Evolutionary conservation across 139 green algal genomes (phyloP), one percentile per base, ranked within the genome.

Genomic region (Pseudopediastrum boryanum): DNA sequence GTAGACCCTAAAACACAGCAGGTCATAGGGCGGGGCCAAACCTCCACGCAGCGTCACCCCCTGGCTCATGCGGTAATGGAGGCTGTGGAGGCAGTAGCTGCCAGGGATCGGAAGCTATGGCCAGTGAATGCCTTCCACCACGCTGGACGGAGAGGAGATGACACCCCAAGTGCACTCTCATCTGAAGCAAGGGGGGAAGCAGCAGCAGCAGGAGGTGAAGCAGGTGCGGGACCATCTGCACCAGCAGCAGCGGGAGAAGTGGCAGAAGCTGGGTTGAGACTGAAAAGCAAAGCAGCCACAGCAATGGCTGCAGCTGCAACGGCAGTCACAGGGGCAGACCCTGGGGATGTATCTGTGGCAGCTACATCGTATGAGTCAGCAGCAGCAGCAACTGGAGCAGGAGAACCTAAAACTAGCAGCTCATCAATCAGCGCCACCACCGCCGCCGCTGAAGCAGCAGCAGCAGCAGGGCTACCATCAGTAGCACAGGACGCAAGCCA

Each of bases 1-100:
- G 86, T 95, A 3, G 80, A 97, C 27, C 88, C 90, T 10, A 31
- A 31, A 25, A 63, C 50, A 46, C 43, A 50, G 1, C 10, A 56
- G 25, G 38, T 88, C 3, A 64, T 93, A 33, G 81, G 81, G 1
- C 31, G 86, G 48, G 88, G 43, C 0, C 23, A 75, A 9, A 86
- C 92, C 73, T 38, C 35, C 13, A 83, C 64, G 16, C 21, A 1
- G 2, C 7, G 4, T 0, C 91, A 97, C 72, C 92, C 93, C 8
- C 80, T 97, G 41, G 69, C 80, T 35, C 95, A 98, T 70, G 88
- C 95, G 4, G 88, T 86, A 23, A 96, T 98, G 85, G 71, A 83
- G 5, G 93, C 90, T 0, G 62, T 98, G 0, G 79, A 90, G 25
- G 81, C 63, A 1, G 91, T 86, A 4, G 90, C 94, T 39, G 67